Percentiles rank a stretch among this genome's conserved stretches.
phyloP scores from a whole-genome alignment of 495 filamentous ascomycete species.

The Cryomyces minteri region DNA sequence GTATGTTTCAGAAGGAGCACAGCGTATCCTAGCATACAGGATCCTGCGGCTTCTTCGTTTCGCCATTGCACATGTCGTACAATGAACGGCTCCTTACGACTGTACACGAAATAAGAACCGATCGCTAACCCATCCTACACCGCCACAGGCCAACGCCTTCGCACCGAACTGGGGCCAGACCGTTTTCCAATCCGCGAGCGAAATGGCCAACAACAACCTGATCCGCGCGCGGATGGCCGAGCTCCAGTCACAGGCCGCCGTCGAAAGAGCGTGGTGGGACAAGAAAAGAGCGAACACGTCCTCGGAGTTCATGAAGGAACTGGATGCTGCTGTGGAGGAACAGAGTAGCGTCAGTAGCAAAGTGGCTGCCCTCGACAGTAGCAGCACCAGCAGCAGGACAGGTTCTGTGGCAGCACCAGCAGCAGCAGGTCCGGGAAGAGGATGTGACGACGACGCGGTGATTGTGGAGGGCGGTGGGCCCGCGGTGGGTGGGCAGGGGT shows the following conservation, averaged over 20 bases:
- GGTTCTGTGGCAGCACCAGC: background rate
- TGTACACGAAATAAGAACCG: background rate
- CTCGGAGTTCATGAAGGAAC: conserved; percentile 68
- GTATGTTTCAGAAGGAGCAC: conserved; percentile 20
- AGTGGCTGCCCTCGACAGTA: background rate
- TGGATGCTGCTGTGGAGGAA: conserved; percentile 28
- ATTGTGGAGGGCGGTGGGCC: conserved; percentile 59
- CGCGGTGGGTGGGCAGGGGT: conserved; percentile 18
- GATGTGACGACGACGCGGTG: conserved; percentile 70
- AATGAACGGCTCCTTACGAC: background rate
- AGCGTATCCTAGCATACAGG: no score
- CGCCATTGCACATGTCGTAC: no score
- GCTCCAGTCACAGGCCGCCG: conserved; percentile 43
- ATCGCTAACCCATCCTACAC: background rate
- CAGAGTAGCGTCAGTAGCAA: conserved; percentile 16
- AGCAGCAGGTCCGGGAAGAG: conserved; percentile 11
- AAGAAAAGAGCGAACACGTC: conserved; percentile 59
- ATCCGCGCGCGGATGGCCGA: conserved; percentile 41
- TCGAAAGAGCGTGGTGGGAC: conserved; percentile 81
- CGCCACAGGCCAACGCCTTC: conserved; percentile 63
- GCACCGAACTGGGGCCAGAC: conserved; percentile 71
- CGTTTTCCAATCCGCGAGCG: conserved; percentile 89
- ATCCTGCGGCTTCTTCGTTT: no score
- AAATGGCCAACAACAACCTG: conserved; percentile 52
- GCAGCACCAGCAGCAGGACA: background rate